A percentile compares a stretch with the other conserved stretches of the same genome.
Conservation (phyloP, 1,139 yeast genomes). For the Scheffersomyces segobiensis region DNA sequence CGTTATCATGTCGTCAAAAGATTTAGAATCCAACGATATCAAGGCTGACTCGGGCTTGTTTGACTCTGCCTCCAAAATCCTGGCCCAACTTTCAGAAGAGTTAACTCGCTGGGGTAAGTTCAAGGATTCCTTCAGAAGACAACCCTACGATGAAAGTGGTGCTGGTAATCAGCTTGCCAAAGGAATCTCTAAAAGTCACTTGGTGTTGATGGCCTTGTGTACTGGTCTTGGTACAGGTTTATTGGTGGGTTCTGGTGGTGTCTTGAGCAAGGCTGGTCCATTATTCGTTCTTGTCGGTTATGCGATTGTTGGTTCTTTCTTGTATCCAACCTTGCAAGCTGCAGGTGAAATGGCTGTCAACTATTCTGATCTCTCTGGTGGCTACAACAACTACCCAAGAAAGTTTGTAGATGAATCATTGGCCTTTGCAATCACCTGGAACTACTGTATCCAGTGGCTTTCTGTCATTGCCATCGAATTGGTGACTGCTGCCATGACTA, state of each 20-base stretch:
- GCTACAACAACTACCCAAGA: slow-evolving; percentile 41
- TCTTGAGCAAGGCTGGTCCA: slow-evolving; percentile 37
- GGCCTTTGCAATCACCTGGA: slow-evolving; percentile 44
- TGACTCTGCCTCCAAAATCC: slow-evolving; percentile 14
- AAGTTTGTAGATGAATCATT: slow-evolving; percentile 38
- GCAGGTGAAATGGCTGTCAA: slow-evolving; percentile 47
- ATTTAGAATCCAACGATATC: slow-evolving; percentile 15
- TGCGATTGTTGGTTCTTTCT: slow-evolving; percentile 39
- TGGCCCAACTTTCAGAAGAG: slow-evolving; percentile 11
- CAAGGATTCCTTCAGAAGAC: slow-evolving; percentile 31
- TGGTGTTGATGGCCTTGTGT: slow-evolving; percentile 37
- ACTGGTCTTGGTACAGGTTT: slow-evolving; percentile 47
- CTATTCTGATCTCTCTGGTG: slow-evolving; percentile 40
- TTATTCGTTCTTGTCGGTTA: slow-evolving; percentile 36
- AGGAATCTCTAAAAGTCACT: slow-evolving; percentile 36
- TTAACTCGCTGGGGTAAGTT: slow-evolving; percentile 24
- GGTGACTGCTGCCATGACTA: slow-evolving; percentile 41
- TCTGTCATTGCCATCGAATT: slow-evolving; percentile 42
- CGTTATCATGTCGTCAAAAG: slow-evolving; percentile 4
- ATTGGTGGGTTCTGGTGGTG: slow-evolving; percentile 39
- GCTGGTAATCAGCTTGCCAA: slow-evolving; percentile 33
- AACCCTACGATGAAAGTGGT: slow-evolving; percentile 18
- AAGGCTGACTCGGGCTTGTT: slow-evolving; percentile 11
- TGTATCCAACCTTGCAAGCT: slow-evolving; percentile 42
- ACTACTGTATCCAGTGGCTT: slow-evolving; percentile 44